Evolutionary conservation across 169 alveolate genomes (phyloP), one percentile per base, ranked within the genome.

Genomic region (Eimeria necatrix): DNA sequence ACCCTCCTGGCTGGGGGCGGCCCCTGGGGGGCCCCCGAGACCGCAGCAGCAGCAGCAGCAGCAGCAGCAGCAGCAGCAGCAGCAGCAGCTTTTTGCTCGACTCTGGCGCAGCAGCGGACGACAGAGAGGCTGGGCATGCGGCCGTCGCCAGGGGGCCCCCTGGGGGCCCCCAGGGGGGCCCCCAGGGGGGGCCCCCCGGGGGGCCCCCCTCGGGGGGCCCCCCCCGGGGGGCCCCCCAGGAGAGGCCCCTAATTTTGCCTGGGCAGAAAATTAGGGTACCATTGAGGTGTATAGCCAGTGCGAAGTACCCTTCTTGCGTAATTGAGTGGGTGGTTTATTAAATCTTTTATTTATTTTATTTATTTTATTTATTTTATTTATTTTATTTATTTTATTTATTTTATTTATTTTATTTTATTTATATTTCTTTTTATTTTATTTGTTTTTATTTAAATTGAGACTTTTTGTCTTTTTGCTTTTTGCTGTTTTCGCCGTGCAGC

Each of bases 281-380:
- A 2, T 41, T 89, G 26, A 14, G 88, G n/a, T 89, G 94, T 68
- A 70, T 89, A 6, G 94, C 94, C 89, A 89, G 94, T 76, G 78
- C 53, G 46, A 61, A 73, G 78, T 89, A 26, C 46, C 59, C 73
- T 16, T 16, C 94, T 20, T 89, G 94, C 76, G 46, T 73, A 26
- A 48, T 89, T 18, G 41, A 81, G 94, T 89, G 24, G 71, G 64
- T 10, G 8, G 8, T 52, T 22, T n/a, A n/a, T n/a, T n/a, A n/a
- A n/a, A n/a, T n/a, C n/a, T n/a, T n/a, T n/a, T n/a, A n/a, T n/a
- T n/a, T n/a, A n/a, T n/a, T n/a, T n/a, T n/a, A n/a, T n/a, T n/a
- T n/a, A n/a, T n/a, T n/a, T n/a, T n/a, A n/a, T n/a, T n/a, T n/a
- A n/a, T n/a, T n/a, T n/a, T n/a, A n/a, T n/a, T n/a, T n/a, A n/a